A percentile compares a stretch with the other conserved stretches of the same genome.
These are phyloP conservation scores for Ensete glaucum DNA, from an alignment of 176 grass and related monocot species.

Conservation along the genomic window DNA sequence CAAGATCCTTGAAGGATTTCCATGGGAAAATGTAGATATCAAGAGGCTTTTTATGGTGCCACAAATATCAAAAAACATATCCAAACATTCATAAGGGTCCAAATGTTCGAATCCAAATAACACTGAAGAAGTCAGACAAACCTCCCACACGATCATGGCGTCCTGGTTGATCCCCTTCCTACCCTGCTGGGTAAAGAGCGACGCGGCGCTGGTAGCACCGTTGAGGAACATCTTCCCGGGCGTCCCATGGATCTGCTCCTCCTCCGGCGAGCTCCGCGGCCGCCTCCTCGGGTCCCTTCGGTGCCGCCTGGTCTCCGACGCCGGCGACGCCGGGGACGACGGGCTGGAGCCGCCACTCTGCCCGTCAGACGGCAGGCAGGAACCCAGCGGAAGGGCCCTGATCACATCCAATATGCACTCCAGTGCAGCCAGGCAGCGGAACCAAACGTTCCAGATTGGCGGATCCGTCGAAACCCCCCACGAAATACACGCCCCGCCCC, in stretches of 20 bases:
- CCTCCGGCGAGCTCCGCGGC: not conserved
- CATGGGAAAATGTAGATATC: not conserved
- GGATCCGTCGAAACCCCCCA: not conserved
- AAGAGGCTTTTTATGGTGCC: not conserved
- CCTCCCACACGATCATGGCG: constrained; percentile 20
- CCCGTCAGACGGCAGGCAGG: constrained; percentile 9
- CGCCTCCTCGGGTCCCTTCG: not conserved
- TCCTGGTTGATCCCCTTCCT: constrained; percentile 20
- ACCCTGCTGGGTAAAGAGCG: constrained; percentile 11
- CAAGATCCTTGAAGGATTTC: not conserved
- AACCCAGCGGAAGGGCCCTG: constrained; percentile 25
- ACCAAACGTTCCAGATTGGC: not conserved
- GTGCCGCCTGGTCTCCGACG: not conserved
- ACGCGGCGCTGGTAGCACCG: constrained; percentile 3
- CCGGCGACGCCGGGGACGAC: constrained; percentile 21
- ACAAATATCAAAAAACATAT: not conserved
- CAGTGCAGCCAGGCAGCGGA: constrained; percentile 26
- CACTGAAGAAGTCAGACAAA: not conserved
- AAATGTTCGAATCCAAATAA: not conserved
- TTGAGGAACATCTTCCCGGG: constrained; percentile 16
- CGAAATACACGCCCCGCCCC: not conserved
- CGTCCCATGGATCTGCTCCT: not conserved
- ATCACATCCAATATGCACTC: constrained; percentile 48
- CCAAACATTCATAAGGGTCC: not conserved
- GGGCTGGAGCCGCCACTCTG: constrained; percentile 18